Evolutionary conservation across 1,284 basidiomycete genomes (phyloP).

Genomic region (Malassezia psittaci): DNA sequence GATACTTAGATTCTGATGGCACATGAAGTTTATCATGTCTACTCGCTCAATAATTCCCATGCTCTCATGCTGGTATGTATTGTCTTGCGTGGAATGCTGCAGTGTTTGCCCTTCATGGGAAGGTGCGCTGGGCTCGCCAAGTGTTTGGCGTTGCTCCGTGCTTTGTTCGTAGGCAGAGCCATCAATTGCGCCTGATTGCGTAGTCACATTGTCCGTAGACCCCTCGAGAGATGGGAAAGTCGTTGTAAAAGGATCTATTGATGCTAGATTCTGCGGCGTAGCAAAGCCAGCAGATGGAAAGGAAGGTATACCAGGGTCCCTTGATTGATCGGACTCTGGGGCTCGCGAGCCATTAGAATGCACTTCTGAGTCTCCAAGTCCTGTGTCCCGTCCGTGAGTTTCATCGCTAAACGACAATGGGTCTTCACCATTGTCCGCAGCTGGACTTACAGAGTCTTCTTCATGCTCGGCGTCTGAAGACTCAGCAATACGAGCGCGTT

Average conservation of each 20-base stretch:
- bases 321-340: too few relatives aligned
- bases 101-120: too few relatives aligned
- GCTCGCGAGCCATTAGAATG: background rate
- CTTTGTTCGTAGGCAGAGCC: background rate
- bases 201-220: background rate
- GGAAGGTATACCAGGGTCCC: too few relatives aligned
- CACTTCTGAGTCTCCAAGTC: background rate
- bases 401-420: background rate
- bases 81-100: background rate
- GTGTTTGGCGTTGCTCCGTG: too few relatives aligned
- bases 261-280: too few relatives aligned
- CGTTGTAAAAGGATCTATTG: too few relatives aligned
- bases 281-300: too few relatives aligned
- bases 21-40: slow-evolving; percentile 91
- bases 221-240: background rate
- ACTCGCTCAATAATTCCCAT: slow-evolving; percentile 72
- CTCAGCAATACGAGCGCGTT: slow-evolving; percentile 12
- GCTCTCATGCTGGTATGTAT: background rate
- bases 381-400: background rate
- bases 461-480: background rate
- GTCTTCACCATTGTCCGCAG: background rate
- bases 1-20: slow-evolving; percentile 67
- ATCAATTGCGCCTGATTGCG: background rate
- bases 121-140: background rate
- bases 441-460: background rate